Percentiles rank a stretch among this genome's conserved stretches.
Conservation (phyloP, 495 filamentous ascomycete genomes). For the Lasiosphaeriaceae sp. region DNA sequence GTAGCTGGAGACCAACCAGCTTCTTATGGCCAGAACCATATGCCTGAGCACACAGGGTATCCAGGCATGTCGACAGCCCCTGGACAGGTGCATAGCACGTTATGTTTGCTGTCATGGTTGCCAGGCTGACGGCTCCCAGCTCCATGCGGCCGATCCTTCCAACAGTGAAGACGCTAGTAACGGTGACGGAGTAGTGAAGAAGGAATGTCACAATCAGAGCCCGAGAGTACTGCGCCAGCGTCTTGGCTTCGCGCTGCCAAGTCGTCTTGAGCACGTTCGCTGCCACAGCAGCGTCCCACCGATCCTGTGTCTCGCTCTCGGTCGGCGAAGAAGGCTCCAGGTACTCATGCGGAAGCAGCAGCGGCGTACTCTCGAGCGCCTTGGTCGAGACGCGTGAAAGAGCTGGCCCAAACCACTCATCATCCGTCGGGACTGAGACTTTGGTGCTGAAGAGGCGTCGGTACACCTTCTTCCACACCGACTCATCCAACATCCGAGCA, state of each 20-base stretch:
- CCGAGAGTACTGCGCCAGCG: slow-evolving; percentile 51
- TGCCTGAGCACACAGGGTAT: slow-evolving; percentile 72
- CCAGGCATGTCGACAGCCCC: slow-evolving; percentile 65
- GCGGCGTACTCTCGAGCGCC: slow-evolving; percentile 37
- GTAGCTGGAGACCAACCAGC: slow-evolving; percentile 66
- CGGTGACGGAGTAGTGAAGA: slow-evolving; percentile 68
- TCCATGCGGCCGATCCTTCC: slow-evolving; percentile 60
- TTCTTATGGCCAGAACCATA: slow-evolving; percentile 65
- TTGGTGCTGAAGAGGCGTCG: slow-evolving; percentile 44
- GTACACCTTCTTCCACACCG: slow-evolving; percentile 29
- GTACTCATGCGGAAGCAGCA: slow-evolving; percentile 24
- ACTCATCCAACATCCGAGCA: slow-evolving; percentile 21
- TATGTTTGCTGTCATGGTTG: slow-evolving; percentile 69
- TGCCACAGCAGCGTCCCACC: slow-evolving; percentile 74
- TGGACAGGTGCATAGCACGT: slow-evolving; percentile 69
- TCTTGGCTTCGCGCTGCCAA: slow-evolving; percentile 76
- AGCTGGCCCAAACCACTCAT: slow-evolving; percentile 37
- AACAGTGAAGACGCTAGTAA: slow-evolving; percentile 65
- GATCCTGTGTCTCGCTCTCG: slow-evolving; percentile 28
- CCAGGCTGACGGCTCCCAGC: slow-evolving; percentile 62
- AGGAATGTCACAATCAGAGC: slow-evolving; percentile 66
- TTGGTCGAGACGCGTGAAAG: slow-evolving; percentile 12
- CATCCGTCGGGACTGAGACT: slow-evolving; percentile 56
- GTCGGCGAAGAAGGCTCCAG: slow-evolving; percentile 13
- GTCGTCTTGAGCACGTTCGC: slow-evolving; percentile 74